Evolutionary conservation across 2,329 filamentous ascomycete genomes (phyloP), one percentile per base, ranked within the genome.

Genomic region (Xylaria multiplex): DNA sequence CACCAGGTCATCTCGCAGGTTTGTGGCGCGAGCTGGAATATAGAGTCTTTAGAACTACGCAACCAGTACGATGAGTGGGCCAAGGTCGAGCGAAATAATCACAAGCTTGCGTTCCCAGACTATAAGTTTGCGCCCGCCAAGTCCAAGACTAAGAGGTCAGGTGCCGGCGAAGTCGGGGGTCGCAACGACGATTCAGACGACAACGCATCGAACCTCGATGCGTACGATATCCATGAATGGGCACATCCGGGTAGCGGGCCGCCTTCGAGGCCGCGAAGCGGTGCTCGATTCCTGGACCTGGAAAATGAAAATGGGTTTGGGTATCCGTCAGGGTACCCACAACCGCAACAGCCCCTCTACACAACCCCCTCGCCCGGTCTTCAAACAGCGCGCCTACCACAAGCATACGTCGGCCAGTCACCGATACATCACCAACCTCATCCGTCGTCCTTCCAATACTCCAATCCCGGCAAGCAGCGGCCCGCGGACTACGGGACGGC

Each of bases 51-150:
- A n/a, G 84, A 87, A 49, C 79, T 97, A 65, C 88, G 90, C 62
- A 86, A 90, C 22, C 85, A 90, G 72, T 99, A 93, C 81, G 92
- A 91, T 75, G 83, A 88, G 16, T 90, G 92, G 82, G 93, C 96
- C 24, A 88, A 87, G 73, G 84, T 92, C 22, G 96, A 98, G 79
- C 88, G 93, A 50, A 85, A 89, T 71, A 97, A 96, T 78, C 95
- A 98, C 78, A 88, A 91, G 61, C 85, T 87, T 59, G 93, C 95
- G 2, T 93, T 97, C 72, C 96, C 96, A 0, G 88, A 89, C 48
- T 99, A 98, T 84, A 98, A 97, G 79, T 99, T 98, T 81, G 91
- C 92, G 2, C 95, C 95, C 1, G 90, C 90, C 73, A 97, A 96
- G 79, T 80, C 84, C 32, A 79, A 81, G 52, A 83, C 49, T 2